These are phyloP conservation scores for Penicillium paneum DNA, from an alignment of 2,329 filamentous ascomycete species.

Conservation along the genomic window DNA sequence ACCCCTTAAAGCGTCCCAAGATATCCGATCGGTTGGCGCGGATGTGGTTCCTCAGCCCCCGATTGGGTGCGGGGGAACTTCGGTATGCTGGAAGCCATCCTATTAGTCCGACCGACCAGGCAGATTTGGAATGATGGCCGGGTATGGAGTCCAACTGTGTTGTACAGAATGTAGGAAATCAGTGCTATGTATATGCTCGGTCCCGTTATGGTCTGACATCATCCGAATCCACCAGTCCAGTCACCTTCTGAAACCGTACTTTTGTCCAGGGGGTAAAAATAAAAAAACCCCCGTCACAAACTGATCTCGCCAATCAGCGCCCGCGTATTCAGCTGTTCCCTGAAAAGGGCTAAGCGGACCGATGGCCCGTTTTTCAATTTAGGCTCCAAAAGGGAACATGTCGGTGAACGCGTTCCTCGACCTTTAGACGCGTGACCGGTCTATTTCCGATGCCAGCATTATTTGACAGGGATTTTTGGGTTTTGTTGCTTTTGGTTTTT, in stretches of 20 bases:
- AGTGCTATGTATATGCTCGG: conserved; percentile 6
- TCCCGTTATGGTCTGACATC: conserved; percentile 17
- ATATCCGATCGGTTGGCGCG: conserved; percentile 24
- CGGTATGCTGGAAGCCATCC: conserved; percentile 20
- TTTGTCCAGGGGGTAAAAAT: neutral
- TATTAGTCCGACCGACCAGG: conserved; percentile 11
- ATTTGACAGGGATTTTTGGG: conserved; percentile 7
- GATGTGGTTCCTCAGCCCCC: conserved; percentile 17
- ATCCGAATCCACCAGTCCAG: neutral
- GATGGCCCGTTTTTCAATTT: conserved; percentile 7
- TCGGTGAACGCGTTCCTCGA: conserved; percentile 9
- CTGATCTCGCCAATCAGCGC: conserved; percentile 9
- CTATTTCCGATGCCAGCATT: conserved; percentile 21
- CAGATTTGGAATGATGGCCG: neutral
- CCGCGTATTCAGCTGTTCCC: neutral
- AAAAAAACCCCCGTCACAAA: neutral
- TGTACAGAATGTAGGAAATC: neutral
- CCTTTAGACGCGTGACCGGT: conserved; percentile 16
- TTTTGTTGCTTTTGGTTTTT: neutral
- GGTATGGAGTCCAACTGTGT: neutral
- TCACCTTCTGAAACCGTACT: neutral
- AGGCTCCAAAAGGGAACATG: conserved; percentile 6
- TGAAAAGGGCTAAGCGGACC: conserved; percentile 12
- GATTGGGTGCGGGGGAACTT: conserved; percentile 19
- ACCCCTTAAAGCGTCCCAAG: neutral